Base-by-base conservation (phyloP, 306 rosid species). In the Prunus kanzakura region DNA sequence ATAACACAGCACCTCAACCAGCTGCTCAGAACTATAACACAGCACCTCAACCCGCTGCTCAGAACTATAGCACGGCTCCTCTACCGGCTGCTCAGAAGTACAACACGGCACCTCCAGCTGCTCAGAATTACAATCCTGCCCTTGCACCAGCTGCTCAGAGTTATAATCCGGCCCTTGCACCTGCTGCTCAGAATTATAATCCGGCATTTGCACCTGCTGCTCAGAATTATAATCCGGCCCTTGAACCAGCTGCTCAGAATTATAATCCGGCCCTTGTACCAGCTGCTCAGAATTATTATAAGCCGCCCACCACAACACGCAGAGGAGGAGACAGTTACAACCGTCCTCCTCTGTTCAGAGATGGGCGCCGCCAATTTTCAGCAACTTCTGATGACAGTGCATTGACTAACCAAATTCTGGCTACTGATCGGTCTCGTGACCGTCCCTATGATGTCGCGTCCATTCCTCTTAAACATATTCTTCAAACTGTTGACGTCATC, bases 401-500 rank as follows among this genome's bases (percentile, higher is more conserved):
- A 57, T 51, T 74, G 76, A 50, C 41, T 43, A 23, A 29, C 61
- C 75, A 74, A 68, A 64, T 80, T 69, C 32, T 80, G 61, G 71
- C 38, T 15, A 68, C 58, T 61, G 79, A 80, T 54, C 66, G 6
- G 22, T 74, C 27, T 30, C 75, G 23, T 49, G 62, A 61, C 15
- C 79, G 66, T 50, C 70, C 64, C 14, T 80, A 74, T 18, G 63
- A 57, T 35, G 30, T 64, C 29, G 25, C 72, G 66, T 66, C 74
- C 6, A 14, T 80, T 72, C 20, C 77, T 20, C 25, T 78, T 65
- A 84, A 80, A 62, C 83, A 89, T 61, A 84, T 91, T 76, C 87
- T 91, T 71, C 77, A 79, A 11, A 78, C 88, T 16, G 84, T 86
- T 61, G 80, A 83, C 8, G 85, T 87, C 80, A 89, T 87, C 64